Conservation (phyloP, 345 rosid species). For the Lepidium aucheri region DNA sequence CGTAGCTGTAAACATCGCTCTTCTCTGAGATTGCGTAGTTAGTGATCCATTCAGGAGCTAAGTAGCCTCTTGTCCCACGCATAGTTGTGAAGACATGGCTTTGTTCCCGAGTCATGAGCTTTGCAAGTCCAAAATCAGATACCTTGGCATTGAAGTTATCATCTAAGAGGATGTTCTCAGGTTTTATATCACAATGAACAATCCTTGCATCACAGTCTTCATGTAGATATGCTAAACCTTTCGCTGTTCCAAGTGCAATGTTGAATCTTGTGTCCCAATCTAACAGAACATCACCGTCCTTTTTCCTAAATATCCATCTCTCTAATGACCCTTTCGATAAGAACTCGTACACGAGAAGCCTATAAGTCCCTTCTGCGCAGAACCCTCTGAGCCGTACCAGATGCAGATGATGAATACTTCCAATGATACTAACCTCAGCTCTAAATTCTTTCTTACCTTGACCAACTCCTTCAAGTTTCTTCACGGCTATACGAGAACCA, state of each 20-base stretch:
- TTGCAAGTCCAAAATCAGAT: too few relatives aligned
- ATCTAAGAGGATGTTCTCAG: too few relatives aligned
- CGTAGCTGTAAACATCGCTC: conserved; percentile 88
- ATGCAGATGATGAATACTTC: conserved; percentile 88
- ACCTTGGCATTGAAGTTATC: too few relatives aligned
- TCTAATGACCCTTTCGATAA: conserved; percentile 81
- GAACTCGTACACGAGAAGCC: conserved; percentile 84
- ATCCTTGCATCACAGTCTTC: conserved; percentile 70
- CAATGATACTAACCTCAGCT: conserved; percentile 90
- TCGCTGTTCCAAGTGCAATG: conserved; percentile 79
- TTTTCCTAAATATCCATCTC: conserved; percentile 74
- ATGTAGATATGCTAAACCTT: conserved; percentile 88
- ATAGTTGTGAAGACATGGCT: conserved; percentile 88
- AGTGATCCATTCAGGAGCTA: conserved; percentile 95
- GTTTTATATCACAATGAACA: too few relatives aligned
- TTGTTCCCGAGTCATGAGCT: conserved; percentile 50
- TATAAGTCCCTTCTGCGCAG: conserved; percentile 77
- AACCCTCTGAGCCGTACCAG: conserved; percentile 81
- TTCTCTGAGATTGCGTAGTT: conserved; percentile 91
- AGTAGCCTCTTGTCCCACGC: conserved; percentile 89
- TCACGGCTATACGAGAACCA: conserved; percentile 78
- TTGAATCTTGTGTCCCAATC: conserved; percentile 74
- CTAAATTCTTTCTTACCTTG: conserved; percentile 96
- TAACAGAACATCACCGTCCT: conserved; percentile 34
- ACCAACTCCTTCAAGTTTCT: conserved; percentile 90